Conservation (phyloP, 2,329 filamentous ascomycete species). For the Penicillium griseofulvum region DNA sequence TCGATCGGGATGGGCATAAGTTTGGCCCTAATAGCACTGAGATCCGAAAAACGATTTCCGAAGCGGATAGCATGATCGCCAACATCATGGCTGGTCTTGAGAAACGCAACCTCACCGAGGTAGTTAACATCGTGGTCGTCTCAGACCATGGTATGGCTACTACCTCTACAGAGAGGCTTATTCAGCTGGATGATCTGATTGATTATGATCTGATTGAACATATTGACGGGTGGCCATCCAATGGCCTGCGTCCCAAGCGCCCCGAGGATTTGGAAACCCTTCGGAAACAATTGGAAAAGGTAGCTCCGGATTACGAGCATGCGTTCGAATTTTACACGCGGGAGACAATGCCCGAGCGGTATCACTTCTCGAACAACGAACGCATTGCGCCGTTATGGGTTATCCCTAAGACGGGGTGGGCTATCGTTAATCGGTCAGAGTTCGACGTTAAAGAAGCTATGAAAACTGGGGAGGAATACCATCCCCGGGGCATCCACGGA, state of each 20-base stretch:
- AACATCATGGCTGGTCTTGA: constrained; percentile 73
- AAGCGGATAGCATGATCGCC: constrained; percentile 81
- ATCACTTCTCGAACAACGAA: constrained; percentile 83
- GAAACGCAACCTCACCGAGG: constrained; percentile 75
- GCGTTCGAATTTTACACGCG: constrained; percentile 84
- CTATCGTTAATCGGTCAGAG: constrained; percentile 76
- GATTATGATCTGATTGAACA: constrained; percentile 75
- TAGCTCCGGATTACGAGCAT: constrained; percentile 55
- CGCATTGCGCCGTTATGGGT: constrained; percentile 96
- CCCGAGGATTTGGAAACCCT: constrained; percentile 63
- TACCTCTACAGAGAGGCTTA: constrained; percentile 72
- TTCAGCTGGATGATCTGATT: constrained; percentile 87
- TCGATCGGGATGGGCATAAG: constrained; percentile 80
- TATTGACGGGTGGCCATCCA: constrained; percentile 90
- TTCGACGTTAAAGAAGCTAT: constrained; percentile 70
- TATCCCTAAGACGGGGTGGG: constrained; percentile 88
- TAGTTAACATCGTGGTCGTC: constrained; percentile 94
- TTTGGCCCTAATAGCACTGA: constrained; percentile 95
- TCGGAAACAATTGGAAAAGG: constrained; percentile 58
- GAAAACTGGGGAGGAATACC: constrained; percentile 65
- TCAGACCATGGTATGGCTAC: constrained; percentile 99
- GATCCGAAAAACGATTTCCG: constrained; percentile 71
- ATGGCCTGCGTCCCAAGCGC: constrained; percentile 79
- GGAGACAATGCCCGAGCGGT: constrained; percentile 84
- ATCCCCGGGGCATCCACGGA: constrained; percentile 82